Percentiles rank a stretch among this genome's conserved stretches.
phyloP scores from a whole-genome alignment of 164 flowering plant species.

The Nelumbo lutea region DNA sequence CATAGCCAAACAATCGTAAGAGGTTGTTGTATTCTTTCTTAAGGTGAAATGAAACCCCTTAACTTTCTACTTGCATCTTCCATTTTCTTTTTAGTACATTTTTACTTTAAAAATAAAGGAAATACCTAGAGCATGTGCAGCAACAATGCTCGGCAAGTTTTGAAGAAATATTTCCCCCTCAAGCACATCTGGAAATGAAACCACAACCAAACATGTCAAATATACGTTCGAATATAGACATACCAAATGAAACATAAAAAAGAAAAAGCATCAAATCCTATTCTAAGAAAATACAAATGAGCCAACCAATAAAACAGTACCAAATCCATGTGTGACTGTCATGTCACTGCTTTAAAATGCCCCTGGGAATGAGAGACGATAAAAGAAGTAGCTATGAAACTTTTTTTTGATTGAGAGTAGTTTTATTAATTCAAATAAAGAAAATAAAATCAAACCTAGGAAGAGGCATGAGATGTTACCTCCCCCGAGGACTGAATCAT shows the following conservation, averaged over 20 bases:
- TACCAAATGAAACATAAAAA: not conserved
- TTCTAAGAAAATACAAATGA: not conserved
- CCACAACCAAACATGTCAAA: not conserved
- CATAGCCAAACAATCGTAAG: no score
- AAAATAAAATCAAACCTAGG: not conserved
- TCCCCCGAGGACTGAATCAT: no score
- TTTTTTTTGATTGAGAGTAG: no score
- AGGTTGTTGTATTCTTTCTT: no score
- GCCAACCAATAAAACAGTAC: not conserved
- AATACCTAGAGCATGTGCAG: slow-evolving; percentile 89
- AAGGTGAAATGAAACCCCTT: no score
- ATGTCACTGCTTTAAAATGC: not conserved
- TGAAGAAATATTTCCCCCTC: slow-evolving; percentile 98
- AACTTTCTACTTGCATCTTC: no score
- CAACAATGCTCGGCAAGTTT: slow-evolving; percentile 88
- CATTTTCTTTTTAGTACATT: no score
- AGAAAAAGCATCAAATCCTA: not conserved
- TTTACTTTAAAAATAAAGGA: not conserved
- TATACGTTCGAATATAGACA: not conserved
- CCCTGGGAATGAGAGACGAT: not conserved
- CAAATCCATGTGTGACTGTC: not conserved
- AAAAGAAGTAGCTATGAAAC: not conserved
- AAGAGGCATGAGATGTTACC: no score
- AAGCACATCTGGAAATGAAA: slow-evolving; percentile 59
- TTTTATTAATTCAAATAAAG: not conserved